Percentiles rank a stretch among this genome's conserved stretches.
These are phyloP conservation scores for Evernia prunastri DNA, from an alignment of 495 filamentous ascomycete species.

Conservation along the genomic window DNA sequence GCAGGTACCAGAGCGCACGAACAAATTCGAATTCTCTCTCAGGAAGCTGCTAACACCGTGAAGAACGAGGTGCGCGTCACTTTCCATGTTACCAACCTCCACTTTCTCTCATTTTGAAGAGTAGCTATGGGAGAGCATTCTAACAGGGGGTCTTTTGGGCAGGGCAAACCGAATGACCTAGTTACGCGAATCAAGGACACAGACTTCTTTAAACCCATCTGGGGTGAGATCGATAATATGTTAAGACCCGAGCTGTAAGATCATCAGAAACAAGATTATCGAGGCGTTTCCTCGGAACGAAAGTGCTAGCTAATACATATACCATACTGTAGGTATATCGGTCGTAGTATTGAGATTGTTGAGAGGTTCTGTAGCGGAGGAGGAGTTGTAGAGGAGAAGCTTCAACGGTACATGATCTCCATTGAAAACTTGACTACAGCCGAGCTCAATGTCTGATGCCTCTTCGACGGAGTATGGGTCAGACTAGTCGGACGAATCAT, in stretches of 20 bases:
- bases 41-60: constrained; percentile 74
- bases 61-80: constrained; percentile 47
- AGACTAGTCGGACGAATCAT: constrained; percentile 6
- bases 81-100: neutral
- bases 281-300: neutral
- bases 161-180: constrained; percentile 77
- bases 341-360: constrained; percentile 37
- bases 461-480: constrained; percentile 1
- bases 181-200: constrained; percentile 70
- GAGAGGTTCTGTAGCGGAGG: constrained; percentile 39
- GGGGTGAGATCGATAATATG: constrained; percentile 66
- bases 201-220: constrained; percentile 76
- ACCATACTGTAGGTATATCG: constrained; percentile 28
- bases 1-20: constrained; percentile 59
- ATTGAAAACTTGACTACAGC: neutral
- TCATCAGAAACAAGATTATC: neutral
- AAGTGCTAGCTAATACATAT: neutral
- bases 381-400: constrained; percentile 28
- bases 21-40: constrained; percentile 67
- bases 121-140: neutral
- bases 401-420: constrained; percentile 26
- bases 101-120: neutral
- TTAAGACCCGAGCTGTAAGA: constrained; percentile 48
- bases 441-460: neutral
- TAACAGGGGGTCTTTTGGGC: constrained; percentile 16